Evolutionary conservation across 2,329 filamentous ascomycete species (phyloP).

Genomic region (Parascedosporium putredinis): DNA sequence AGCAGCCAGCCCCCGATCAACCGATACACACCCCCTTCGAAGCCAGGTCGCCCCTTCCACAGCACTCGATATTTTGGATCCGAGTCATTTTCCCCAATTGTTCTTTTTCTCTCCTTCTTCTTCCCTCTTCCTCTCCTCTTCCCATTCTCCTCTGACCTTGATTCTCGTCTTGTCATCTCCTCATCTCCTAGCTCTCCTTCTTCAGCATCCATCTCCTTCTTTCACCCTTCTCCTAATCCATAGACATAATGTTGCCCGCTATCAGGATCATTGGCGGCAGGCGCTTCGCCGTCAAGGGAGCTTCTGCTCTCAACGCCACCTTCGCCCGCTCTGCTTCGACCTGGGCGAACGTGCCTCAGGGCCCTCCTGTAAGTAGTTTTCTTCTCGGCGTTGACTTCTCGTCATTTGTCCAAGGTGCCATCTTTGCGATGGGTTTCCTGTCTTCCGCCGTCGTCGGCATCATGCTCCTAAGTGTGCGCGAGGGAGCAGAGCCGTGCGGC

Average conservation of each 20-base stretch:
- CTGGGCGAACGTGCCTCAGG: constrained; percentile 86
- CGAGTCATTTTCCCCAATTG: constrained; percentile 4
- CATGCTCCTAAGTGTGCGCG: not conserved
- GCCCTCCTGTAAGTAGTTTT: constrained; percentile 67
- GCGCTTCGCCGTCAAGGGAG: constrained; percentile 24
- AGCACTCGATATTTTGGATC: not conserved
- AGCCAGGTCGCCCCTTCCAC: not conserved
- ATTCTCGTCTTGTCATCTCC: not conserved
- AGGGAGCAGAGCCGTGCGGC: too few species aligned
- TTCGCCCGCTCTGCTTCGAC: constrained; percentile 53
- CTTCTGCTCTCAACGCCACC: constrained; percentile 29
- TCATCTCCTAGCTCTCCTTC: constrained; percentile 14
- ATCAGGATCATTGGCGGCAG: constrained; percentile 32
- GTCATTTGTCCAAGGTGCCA: not conserved
- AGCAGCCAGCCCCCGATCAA: not conserved
- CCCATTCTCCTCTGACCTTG: not conserved
- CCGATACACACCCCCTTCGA: not conserved
- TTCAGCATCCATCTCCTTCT: constrained; percentile 6
- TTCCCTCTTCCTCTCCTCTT: too few species aligned
- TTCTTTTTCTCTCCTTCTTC: constrained; percentile 10
- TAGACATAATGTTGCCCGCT: constrained; percentile 34
- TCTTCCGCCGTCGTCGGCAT: not conserved
- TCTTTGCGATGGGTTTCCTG: not conserved
- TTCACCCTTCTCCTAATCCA: constrained; percentile 10
- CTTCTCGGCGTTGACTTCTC: not conserved